These are phyloP conservation scores for Paraphoma chrysanthemicola DNA, from an alignment of 2,329 filamentous ascomycete species.

Conservation along the genomic window DNA sequence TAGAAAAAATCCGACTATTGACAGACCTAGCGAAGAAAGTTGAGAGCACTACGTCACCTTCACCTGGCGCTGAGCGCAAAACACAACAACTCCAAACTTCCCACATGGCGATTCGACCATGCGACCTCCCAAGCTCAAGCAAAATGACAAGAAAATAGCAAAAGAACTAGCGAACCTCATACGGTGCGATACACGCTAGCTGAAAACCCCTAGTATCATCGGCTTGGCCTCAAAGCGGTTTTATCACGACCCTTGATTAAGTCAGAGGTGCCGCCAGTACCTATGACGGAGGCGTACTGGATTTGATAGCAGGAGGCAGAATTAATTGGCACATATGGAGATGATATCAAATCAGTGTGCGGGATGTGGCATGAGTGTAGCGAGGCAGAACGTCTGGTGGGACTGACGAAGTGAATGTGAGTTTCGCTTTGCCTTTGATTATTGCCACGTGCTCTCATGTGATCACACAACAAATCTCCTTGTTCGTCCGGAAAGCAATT, in stretches of 20 bases:
- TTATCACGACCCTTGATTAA: background rate
- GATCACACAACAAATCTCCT: no score
- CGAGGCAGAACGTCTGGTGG: background rate
- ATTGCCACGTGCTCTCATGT: no score
- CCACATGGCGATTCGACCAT: background rate
- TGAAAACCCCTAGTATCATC: background rate
- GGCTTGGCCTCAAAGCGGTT: background rate
- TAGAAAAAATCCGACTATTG: no score
- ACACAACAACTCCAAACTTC: background rate
- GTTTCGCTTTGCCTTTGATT: no score
- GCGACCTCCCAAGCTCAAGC: background rate
- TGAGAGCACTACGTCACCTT: background rate
- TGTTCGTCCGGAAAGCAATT: no score
- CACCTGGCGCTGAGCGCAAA: background rate
- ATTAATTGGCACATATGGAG: background rate
- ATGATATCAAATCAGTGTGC: no score
- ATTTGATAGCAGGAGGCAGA: background rate
- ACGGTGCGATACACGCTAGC: background rate
- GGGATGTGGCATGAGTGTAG: background rate
- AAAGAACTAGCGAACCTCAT: background rate
- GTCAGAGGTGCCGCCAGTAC: background rate
- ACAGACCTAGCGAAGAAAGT: no score
- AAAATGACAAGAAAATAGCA: background rate
- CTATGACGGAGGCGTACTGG: background rate
- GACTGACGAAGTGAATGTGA: background rate